Conservation (phyloP, 75 land plant genomes). For the Pinus taeda region DNA sequence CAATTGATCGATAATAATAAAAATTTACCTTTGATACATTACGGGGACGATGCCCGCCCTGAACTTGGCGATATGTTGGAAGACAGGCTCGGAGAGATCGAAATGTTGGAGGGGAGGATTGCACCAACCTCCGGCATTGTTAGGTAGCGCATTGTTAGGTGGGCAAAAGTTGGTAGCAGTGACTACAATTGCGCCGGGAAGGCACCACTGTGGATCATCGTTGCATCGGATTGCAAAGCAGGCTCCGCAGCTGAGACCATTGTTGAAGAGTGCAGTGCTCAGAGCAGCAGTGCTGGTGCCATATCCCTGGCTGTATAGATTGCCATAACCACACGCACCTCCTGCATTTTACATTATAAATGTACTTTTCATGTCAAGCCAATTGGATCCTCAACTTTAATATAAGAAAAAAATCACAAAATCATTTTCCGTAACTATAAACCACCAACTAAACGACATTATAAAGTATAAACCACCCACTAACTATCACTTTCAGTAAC, state of each 20-base stretch:
- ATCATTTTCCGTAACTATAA: too few relatives aligned
- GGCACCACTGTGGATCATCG: slow-evolving; percentile 14
- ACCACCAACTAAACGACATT: too few relatives aligned
- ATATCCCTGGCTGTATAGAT: slow-evolving; percentile 17
- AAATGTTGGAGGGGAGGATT: slow-evolving; percentile 14
- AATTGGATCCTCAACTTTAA: not conserved
- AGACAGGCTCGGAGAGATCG: slow-evolving; percentile 16
- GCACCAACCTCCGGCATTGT: slow-evolving; percentile 15
- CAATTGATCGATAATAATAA: too few relatives aligned
- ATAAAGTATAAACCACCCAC: too few relatives aligned
- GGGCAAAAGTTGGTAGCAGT: slow-evolving; percentile 40
- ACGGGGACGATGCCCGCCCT: slow-evolving; percentile 19
- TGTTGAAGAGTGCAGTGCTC: slow-evolving; percentile 31
- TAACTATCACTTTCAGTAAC: too few relatives aligned
- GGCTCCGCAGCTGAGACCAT: slow-evolving; percentile 26
- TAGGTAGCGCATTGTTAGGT: slow-evolving; percentile 14
- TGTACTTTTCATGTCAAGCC: not conserved
- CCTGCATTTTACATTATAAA: slow-evolving; percentile 11
- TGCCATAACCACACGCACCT: slow-evolving; percentile 35
- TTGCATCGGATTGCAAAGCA: slow-evolving; percentile 21
- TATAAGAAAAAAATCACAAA: too few relatives aligned
- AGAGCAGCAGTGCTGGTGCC: slow-evolving; percentile 23
- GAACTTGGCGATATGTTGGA: slow-evolving; percentile 9
- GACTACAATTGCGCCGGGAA: slow-evolving; percentile 14
- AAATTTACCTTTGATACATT: slow-evolving; percentile 11